These are phyloP conservation scores for Mariannaea sp. DNA, from an alignment of 2,329 filamentous ascomycete genomes.

Conservation along the genomic window DNA sequence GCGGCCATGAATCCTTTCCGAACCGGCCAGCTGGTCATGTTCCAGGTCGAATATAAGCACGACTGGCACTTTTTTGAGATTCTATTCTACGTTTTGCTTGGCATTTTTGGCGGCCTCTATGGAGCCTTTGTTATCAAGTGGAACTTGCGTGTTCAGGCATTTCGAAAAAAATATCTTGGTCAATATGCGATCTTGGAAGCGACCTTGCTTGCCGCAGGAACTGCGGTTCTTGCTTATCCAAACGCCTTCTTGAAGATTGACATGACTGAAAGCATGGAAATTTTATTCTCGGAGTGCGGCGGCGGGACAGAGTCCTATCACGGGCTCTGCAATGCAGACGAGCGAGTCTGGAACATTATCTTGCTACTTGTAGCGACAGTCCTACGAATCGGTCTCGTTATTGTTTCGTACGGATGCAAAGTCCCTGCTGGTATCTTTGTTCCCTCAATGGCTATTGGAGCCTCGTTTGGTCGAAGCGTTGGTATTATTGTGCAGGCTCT, in stretches of 20 bases:
- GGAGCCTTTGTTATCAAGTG: constrained; percentile 98
- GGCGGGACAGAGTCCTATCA: constrained; percentile 88
- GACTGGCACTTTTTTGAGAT: constrained; percentile 98
- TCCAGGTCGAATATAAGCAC: constrained; percentile 93
- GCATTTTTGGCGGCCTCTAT: constrained; percentile 91
- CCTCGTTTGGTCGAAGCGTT: constrained; percentile 90
- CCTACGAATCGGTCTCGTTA: constrained; percentile 81
- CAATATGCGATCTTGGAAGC: constrained; percentile 87
- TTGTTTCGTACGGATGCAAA: constrained; percentile 97
- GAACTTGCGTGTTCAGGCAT: constrained; percentile 89
- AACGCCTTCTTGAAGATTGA: constrained; percentile 95
- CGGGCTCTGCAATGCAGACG: constrained; percentile 79
- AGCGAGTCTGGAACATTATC: constrained; percentile 77
- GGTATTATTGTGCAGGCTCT: constrained; percentile 92
- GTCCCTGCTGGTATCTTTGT: constrained; percentile 98
- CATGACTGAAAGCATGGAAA: constrained; percentile 99
- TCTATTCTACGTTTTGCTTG: constrained; percentile 88
- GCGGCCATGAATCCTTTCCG: constrained; percentile 97
- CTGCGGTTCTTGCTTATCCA: constrained; percentile 92
- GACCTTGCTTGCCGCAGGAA: constrained; percentile 78
- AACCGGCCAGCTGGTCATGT: constrained; percentile 98
- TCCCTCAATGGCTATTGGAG: constrained; percentile 95
- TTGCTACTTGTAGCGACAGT: constrained; percentile 81
- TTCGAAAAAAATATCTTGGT: constrained; percentile 88
- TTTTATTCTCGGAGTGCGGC: constrained; percentile 92